Base-by-base conservation (phyloP, 75 land plant species). In the Selaginella tamariscina region DNA sequence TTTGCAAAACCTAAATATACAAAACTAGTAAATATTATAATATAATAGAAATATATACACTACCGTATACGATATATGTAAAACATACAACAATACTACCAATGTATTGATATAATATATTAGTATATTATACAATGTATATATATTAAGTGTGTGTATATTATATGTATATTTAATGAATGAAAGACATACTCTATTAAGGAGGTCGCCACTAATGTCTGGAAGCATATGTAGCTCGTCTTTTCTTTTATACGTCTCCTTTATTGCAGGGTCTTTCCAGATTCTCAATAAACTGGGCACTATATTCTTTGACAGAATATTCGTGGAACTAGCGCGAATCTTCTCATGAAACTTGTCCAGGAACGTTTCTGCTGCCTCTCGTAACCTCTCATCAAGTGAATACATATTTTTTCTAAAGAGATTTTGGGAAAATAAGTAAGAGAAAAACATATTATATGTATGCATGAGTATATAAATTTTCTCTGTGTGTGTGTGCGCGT, bases 181-280 rank as follows among this genome's bases (percentile, higher is more conserved):
- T n/a, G n/a, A n/a, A n/a, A n/a, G n/a, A 39, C 69, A 56, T 79
- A 93, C 98, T 84, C 81, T 78, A 68, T 85, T 85, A 13, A 93
- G 55, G 74, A 86, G 86, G 73, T 83, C 83, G 73, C 75, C 68
- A 33, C 91, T 88, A 82, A 70, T 71, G 62, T 71, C 82, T 44
- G 98, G 88, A 18, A 89, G 78, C 68, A 65, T 71, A 68, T 83
- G 79, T 24, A 89, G 55, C 56, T 89, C 96, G 71, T 71, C 78
- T 75, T 72, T 89, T 56, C 96, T 63, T 2, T 70, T 67, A 68
- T 81, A 94, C 55, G 96, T 89, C 2, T 90, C 86, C 70, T 89
- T 84, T 65, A 94, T 82, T 24, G 98, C 96, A 55, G 88, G 62
- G 69, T 83, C 77, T 24, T 77, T 83, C 91, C 98, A 94, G 65